Percentiles rank a stretch among this genome's conserved stretches.
Evolutionary conservation across 2,329 filamentous ascomycete species (phyloP).

Genomic region (Neoascochyta sp.): DNA sequence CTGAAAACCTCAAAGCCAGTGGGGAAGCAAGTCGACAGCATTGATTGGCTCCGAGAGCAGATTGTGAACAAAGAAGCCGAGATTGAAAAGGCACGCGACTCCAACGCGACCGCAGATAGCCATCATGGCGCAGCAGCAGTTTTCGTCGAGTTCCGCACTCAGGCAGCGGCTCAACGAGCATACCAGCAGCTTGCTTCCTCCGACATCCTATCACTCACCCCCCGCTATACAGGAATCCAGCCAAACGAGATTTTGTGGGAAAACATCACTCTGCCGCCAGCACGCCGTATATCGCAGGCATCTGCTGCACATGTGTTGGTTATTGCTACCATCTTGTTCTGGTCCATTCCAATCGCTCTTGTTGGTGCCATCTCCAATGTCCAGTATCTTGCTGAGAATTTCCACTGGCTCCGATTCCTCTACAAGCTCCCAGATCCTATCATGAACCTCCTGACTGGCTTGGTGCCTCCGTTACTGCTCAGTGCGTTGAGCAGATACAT

Average conservation of each 20-base stretch:
- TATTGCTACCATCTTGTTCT: slow-evolving; percentile 78
- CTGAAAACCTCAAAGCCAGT: slow-evolving; percentile 50
- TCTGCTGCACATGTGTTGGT: slow-evolving; percentile 72
- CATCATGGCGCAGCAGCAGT: slow-evolving; percentile 69
- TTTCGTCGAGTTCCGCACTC: slow-evolving; percentile 84
- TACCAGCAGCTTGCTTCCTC: slow-evolving; percentile 58
- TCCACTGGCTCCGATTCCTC: slow-evolving; percentile 72
- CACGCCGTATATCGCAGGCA: slow-evolving; percentile 77
- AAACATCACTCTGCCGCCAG: slow-evolving; percentile 73
- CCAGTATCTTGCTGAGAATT: slow-evolving; percentile 58
- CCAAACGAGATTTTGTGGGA: slow-evolving; percentile 85
- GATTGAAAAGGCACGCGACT: slow-evolving; percentile 64
- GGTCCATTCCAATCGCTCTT: slow-evolving; percentile 70
- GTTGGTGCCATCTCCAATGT: slow-evolving; percentile 88
- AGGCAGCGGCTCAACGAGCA: slow-evolving; percentile 80
- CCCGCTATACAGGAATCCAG: slow-evolving; percentile 76
- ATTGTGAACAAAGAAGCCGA: slow-evolving; percentile 71
- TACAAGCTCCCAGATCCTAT: slow-evolving; percentile 65
- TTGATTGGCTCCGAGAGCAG: slow-evolving; percentile 80
- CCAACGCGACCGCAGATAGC: slow-evolving; percentile 55
- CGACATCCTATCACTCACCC: slow-evolving; percentile 68
- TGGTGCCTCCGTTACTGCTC: slow-evolving; percentile 75
- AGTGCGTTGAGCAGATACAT: slow-evolving; percentile 82
- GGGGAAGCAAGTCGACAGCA: slow-evolving; percentile 89
- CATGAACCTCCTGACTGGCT: slow-evolving; percentile 76